Evolutionary conservation across 257 asterid species (phyloP).

Genomic region (Ocimum tenuiflorum): DNA sequence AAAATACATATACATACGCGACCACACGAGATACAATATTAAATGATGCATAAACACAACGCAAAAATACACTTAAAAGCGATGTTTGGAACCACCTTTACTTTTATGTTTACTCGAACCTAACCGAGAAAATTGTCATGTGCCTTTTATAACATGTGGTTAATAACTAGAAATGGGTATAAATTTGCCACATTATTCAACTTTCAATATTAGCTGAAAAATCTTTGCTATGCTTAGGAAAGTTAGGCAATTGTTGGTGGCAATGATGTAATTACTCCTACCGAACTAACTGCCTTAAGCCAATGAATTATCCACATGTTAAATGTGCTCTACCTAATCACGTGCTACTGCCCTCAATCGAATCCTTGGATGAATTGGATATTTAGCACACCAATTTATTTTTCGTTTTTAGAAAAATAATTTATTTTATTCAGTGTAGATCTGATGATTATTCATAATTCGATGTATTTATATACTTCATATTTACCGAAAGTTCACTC

Average conservation of each 20-base stretch:
- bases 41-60: neutral
- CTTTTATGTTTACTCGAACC: neutral
- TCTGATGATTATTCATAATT: too few species aligned
- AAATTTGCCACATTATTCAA: neutral
- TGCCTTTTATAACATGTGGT: constrained; percentile 4
- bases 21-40: neutral
- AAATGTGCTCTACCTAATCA: constrained; percentile 16
- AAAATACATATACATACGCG: neutral
- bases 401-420: too few species aligned
- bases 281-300: constrained; percentile 17
- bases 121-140: neutral
- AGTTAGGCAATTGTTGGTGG: constrained; percentile 21
- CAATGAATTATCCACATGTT: constrained; percentile 13
- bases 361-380: neutral
- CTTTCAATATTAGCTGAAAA: too few species aligned
- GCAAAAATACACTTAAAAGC: neutral
- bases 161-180: neutral
- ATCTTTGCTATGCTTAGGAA: neutral
- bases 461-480: too few species aligned
- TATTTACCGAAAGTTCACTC: too few species aligned
- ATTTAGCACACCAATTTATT: neutral
- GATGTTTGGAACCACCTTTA: too few species aligned
- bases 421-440: neutral
- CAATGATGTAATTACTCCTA: constrained; percentile 1
- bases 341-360: neutral